Evolutionary conservation across 83 land plant genomes (phyloP).

Genomic region (Picea abies): DNA sequence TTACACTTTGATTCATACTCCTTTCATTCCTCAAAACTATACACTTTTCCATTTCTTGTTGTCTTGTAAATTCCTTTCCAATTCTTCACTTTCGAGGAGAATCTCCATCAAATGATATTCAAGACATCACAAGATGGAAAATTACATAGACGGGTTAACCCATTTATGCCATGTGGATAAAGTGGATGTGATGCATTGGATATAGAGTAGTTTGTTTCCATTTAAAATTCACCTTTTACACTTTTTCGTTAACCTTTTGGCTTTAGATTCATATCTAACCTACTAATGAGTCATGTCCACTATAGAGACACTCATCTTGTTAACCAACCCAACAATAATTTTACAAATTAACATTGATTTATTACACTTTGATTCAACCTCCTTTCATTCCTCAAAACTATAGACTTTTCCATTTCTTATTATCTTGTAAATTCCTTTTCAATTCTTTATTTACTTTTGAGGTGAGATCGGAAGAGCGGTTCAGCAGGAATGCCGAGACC

Average conservation of each 20-base stretch:
- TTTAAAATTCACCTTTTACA: too few relatives aligned
- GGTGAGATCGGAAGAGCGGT: too few relatives aligned
- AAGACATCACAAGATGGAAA: constrained; percentile 41
- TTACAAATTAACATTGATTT: constrained; percentile 80
- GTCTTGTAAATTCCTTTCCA: constrained; percentile 53
- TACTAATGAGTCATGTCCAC: constrained; percentile 57
- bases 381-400: background rate
- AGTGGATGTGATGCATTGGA: too few relatives aligned
- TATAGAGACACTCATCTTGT: background rate
- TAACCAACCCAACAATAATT: constrained; percentile 72
- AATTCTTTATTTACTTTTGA: too few relatives aligned
- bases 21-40: constrained; percentile 28
- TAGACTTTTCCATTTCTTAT: too few relatives aligned
- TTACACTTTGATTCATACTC: constrained; percentile 30
- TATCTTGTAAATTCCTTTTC: too few relatives aligned
- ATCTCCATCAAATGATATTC: constrained; percentile 54
- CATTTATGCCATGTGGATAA: too few relatives aligned
- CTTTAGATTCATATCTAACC: constrained; percentile 28
- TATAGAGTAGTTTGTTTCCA: too few relatives aligned
- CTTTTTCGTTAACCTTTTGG: too few relatives aligned
- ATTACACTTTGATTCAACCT: constrained; percentile 30
- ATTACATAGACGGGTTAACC: background rate
- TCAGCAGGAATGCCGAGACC: too few relatives aligned
- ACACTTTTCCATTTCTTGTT: constrained; percentile 77
- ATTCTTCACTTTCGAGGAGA: constrained; percentile 19